A percentile compares a stretch with the other conserved stretches of the same genome.
Conservation (phyloP, 257 asterid species). For the Eucommia ulmoides region DNA sequence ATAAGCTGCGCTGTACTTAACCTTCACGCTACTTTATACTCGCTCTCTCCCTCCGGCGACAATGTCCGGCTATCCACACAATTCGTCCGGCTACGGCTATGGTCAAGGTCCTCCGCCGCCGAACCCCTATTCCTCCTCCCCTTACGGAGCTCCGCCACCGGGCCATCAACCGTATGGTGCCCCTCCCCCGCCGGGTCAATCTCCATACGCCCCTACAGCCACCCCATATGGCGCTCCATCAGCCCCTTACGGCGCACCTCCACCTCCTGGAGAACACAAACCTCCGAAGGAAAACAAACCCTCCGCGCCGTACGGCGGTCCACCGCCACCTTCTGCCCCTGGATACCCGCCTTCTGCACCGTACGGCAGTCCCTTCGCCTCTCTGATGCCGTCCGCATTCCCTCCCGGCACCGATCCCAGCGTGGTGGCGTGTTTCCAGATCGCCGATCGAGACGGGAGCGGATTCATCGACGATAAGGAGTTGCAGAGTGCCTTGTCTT, state of each 20-base stretch:
- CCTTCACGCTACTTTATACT: no score
- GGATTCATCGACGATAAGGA: constrained; percentile 91
- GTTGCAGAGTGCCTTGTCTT: constrained; percentile 67
- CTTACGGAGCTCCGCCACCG: constrained; percentile 10
- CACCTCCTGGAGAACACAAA: constrained; percentile 2
- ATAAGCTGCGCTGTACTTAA: no score
- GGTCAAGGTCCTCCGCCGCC: no score
- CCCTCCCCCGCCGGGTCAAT: constrained; percentile 5
- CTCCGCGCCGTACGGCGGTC: constrained; percentile 19
- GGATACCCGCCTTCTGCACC: constrained; percentile 33
- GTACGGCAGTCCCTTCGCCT: constrained; percentile 54
- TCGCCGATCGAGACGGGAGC: constrained; percentile 89
- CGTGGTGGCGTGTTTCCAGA: constrained; percentile 57
- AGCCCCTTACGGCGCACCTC: constrained; percentile 4
- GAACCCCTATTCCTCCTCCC: constrained; percentile 4
- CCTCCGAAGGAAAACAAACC: constrained; percentile 4
- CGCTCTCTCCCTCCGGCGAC: no score
- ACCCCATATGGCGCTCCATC: constrained; percentile 25
- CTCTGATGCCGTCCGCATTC: constrained; percentile 62
- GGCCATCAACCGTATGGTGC: constrained; percentile 1
- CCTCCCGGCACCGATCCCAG: constrained; percentile 93
- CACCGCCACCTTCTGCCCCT: constrained; percentile 26
- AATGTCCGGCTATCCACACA: no score
- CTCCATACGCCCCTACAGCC: constrained; percentile 29
- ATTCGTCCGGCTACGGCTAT: no score